Evolutionary conservation across 2,329 filamentous ascomycete species (phyloP).

Genomic region (Colletotrichum australisinense): DNA sequence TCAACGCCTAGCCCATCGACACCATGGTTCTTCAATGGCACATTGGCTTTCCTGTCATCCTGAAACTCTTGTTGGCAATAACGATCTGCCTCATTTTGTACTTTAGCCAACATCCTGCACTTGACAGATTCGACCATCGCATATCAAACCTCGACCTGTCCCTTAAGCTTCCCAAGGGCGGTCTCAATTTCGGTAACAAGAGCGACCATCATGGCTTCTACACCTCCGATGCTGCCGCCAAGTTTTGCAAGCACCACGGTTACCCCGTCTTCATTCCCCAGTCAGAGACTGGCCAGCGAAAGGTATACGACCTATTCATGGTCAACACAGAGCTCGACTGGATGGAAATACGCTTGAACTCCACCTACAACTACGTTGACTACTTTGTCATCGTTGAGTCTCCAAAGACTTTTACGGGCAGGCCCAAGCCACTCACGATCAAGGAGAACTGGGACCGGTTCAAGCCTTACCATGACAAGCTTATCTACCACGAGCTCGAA

Average conservation of each 20-base stretch:
- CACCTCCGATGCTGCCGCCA: conserved; percentile 41
- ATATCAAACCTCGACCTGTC: conserved; percentile 26
- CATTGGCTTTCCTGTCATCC: conserved; percentile 6
- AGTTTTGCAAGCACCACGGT: conserved; percentile 47
- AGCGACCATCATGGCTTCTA: conserved; percentile 40
- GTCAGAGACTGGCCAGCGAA: conserved; percentile 48
- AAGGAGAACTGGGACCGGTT: conserved; percentile 66
- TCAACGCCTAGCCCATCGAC: not conserved
- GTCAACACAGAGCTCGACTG: conserved; percentile 73
- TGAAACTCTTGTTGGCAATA: conserved; percentile 21
- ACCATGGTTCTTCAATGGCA: conserved; percentile 30
- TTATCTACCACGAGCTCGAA: conserved; percentile 61
- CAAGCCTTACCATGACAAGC: conserved; percentile 65
- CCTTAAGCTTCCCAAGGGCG: conserved; percentile 20
- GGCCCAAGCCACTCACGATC: conserved; percentile 65
- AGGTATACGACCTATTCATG: conserved; percentile 72
- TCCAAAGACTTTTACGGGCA: conserved; percentile 67
- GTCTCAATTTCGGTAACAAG: conserved; percentile 10
- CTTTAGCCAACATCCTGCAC: conserved; percentile 28
- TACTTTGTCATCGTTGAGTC: conserved; percentile 75
- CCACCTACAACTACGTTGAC: conserved; percentile 68
- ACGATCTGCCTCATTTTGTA: conserved; percentile 20
- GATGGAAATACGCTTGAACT: conserved; percentile 72
- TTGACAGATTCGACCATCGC: conserved; percentile 33
- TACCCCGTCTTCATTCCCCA: conserved; percentile 44